phyloP scores from a whole-genome alignment of 305 asterid genomes.

The Nicotiana rustica region DNA sequence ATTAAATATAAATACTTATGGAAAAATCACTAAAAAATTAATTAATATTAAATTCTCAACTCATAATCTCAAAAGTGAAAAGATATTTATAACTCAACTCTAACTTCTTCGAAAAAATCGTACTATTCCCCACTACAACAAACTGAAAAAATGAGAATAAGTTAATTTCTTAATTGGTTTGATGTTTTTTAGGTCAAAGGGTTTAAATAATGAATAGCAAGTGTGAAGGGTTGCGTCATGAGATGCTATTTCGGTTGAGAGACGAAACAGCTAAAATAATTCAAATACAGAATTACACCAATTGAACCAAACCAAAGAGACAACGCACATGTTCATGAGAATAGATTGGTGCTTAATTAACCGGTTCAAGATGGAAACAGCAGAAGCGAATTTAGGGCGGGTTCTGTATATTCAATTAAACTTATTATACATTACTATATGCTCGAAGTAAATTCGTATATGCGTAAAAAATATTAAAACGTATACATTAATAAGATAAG shows the following conservation, averaged over 20 bases:
- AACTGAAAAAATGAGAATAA: neutral
- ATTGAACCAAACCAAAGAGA: slow-evolving; percentile 31
- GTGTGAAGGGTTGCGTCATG: slow-evolving; percentile 16
- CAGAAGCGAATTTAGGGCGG: neutral
- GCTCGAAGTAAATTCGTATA: neutral
- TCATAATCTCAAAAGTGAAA: neutral
- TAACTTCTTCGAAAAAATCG: neutral
- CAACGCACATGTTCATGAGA: neutral
- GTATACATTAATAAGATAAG: neutral
- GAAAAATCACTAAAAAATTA: neutral
- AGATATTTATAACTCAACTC: neutral
- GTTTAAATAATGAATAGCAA: neutral
- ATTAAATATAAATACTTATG: neutral
- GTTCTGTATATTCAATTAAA: neutral
- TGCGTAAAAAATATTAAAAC: neutral
- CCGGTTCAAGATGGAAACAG: neutral
- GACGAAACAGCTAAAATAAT: neutral
- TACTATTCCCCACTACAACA: neutral
- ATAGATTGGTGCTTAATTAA: neutral
- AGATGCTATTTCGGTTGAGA: neutral
- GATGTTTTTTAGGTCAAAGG: neutral
- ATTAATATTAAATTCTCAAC: neutral
- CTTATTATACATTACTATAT: neutral
- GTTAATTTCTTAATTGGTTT: slow-evolving; percentile 21
- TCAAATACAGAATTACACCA: neutral